Base-by-base conservation (phyloP, 768 basidiomycete species). In the Amanita jacksonii region DNA sequence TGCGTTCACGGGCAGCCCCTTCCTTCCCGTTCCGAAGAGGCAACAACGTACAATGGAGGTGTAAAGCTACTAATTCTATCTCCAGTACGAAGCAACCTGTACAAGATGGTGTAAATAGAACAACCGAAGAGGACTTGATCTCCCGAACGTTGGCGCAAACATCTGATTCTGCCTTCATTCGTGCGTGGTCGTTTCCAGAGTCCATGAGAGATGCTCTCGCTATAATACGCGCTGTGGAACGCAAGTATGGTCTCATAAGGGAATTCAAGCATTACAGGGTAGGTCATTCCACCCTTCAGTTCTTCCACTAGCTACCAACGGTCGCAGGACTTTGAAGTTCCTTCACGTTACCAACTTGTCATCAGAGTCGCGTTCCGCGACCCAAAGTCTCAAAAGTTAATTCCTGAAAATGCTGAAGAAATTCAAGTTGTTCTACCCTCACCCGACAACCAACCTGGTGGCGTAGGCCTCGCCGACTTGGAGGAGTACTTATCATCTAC, bases 141-240 rank as follows among this genome's bases (percentile, higher is more conserved):
- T 12, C 15, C 18, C 31, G 22, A 34, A 15, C 19, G 7, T 19
- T 33, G 22, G 18, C 8, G 12, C 8, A 5, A 41, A 30, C n/a
- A 28, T 22, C 18, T 34, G 43, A 42, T 27, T 64, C 67, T 2
- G 58, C 72, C 8, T 55, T 58, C 24, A 57, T 77, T 28, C 64
- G 69, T 34, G 57, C 68, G 37, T 68, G 64, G 54, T 57, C 58
- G 32, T 60, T 63, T 7, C 56, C 75, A 12, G 56, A 52, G 3
- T 72, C 70, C 25, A 70, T 77, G 51, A 57, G 65, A 4, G 73
- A 82, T 18, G 72, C 69, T 4, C 65, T 71, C 6, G 63, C 72
- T 36, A 63, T 78, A 36, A 54, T 81, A 43, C 70, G 74, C 36
- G 72, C 67, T 6, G 51, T 82, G 22, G 81, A 84, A 59, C 65